Percentiles rank a stretch among this genome's conserved stretches.
These are phyloP conservation scores for Sordaria brevicollis DNA, from an alignment of 495 filamentous ascomycete genomes.

Conservation along the genomic window DNA sequence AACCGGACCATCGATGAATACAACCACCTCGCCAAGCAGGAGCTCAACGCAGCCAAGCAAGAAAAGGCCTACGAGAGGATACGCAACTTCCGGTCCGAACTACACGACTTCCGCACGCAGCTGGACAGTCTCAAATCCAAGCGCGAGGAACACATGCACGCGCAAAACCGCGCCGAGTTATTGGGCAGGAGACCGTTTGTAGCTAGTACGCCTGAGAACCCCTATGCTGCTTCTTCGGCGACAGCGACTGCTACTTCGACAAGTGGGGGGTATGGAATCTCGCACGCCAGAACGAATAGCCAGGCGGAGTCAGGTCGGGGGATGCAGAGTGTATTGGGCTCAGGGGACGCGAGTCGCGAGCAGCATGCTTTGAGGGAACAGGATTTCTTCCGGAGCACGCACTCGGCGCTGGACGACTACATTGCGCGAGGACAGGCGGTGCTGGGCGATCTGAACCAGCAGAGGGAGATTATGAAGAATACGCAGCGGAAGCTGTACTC, in stretches of 20 bases:
- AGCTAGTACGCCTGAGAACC: slow-evolving; percentile 86
- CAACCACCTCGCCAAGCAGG: slow-evolving; percentile 69
- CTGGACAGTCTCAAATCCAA: slow-evolving; percentile 68
- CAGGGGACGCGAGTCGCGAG: slow-evolving; percentile 57
- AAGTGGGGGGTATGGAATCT: slow-evolving; percentile 14
- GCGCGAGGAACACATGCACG: slow-evolving; percentile 62
- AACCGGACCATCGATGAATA: slow-evolving; percentile 92
- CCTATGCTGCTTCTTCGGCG: slow-evolving; percentile 47
- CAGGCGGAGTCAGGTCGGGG: slow-evolving; percentile 9
- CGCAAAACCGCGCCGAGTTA: slow-evolving; percentile 71
- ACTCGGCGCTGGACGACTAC: slow-evolving; percentile 83
- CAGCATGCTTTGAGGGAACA: slow-evolving; percentile 83
- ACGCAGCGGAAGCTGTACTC: slow-evolving; percentile 86
- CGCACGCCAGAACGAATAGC: slow-evolving; percentile 21
- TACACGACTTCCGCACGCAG: slow-evolving; percentile 64
- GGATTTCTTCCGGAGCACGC: slow-evolving; percentile 68
- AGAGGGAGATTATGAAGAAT: slow-evolving; percentile 87
- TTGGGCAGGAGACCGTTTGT: slow-evolving; percentile 83
- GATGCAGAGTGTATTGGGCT: slow-evolving; percentile 37
- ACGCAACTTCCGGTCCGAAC: slow-evolving; percentile 73
- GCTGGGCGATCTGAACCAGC: slow-evolving; percentile 76
- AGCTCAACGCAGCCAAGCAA: slow-evolving; percentile 77
- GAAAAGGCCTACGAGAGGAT: slow-evolving; percentile 82
- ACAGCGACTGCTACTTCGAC: slow-evolving; percentile 32
- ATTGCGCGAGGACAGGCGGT: slow-evolving; percentile 84